Conservation (phyloP, 192 early-diverging fungal species). For the Podila epicladia region DNA sequence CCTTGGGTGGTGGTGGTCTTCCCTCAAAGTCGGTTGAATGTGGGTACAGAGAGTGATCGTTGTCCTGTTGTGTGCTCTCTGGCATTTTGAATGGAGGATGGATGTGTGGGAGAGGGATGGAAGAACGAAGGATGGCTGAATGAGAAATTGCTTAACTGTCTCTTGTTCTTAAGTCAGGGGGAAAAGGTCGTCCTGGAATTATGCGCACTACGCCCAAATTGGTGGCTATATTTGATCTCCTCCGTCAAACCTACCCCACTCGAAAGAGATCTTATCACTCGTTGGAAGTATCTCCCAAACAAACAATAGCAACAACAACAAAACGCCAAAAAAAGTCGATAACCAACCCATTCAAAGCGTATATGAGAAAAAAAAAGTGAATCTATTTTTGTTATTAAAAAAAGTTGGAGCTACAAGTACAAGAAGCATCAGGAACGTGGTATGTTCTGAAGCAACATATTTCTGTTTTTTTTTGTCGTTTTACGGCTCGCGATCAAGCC, state of each 20-base stretch:
- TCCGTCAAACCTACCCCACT: background rate
- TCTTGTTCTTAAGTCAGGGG: background rate
- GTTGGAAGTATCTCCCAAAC: background rate
- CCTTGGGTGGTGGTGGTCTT: conserved; percentile 28
- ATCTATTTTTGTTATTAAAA: background rate
- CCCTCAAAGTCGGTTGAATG: conserved; percentile 25
- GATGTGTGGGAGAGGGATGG: too few species aligned
- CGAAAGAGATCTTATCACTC: background rate
- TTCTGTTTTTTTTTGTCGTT: background rate
- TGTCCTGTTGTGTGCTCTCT: background rate
- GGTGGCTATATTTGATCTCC: too few species aligned
- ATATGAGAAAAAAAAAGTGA: too few species aligned
- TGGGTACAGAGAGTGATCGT: conserved; percentile 12
- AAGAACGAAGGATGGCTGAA: background rate
- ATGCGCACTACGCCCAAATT: background rate
- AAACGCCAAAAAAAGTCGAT: background rate
- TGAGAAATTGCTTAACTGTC: background rate
- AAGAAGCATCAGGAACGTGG: too few species aligned
- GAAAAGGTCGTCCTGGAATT: background rate
- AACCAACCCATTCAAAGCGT: background rate
- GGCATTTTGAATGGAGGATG: background rate
- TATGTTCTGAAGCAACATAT: background rate
- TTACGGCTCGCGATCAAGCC: background rate
- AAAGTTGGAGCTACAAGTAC: background rate
- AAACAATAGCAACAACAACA: background rate